A percentile compares a stretch with the other conserved stretches of the same genome.
phyloP scores from a whole-genome alignment of 306 rosid species.

The Adenanthera pavonina region DNA sequence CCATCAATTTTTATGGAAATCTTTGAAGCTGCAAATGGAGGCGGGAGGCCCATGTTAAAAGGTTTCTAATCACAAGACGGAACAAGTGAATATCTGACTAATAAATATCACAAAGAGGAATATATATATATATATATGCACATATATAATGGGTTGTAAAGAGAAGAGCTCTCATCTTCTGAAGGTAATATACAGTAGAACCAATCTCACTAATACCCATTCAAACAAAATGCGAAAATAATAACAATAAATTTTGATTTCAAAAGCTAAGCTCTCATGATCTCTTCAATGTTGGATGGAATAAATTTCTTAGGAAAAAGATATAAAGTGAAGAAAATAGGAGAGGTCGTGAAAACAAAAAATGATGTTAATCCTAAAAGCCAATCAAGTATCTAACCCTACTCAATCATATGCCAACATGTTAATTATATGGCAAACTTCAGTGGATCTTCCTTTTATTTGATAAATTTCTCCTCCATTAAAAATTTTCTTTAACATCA shows the following conservation, averaged over 20 bases:
- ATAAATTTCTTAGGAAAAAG: background rate
- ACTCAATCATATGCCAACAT: background rate
- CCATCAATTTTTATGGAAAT: constrained; percentile 62
- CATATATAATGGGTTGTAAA: background rate
- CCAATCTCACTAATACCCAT: background rate
- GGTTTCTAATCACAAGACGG: background rate
- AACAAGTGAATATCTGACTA: background rate
- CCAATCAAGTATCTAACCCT: background rate
- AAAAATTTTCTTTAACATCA: background rate
- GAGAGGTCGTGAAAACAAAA: background rate
- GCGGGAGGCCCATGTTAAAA: constrained; percentile 24
- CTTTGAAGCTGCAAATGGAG: constrained; percentile 59
- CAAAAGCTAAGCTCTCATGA: background rate
- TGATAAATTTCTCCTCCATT: background rate
- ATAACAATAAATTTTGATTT: background rate
- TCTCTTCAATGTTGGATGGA: background rate
- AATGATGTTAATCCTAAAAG: background rate
- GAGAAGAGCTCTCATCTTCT: constrained; percentile 10
- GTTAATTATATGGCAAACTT: background rate
- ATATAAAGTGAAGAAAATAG: background rate
- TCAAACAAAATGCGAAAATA: background rate
- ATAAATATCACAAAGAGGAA: background rate
- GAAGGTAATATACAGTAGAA: background rate
- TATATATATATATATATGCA: background rate
- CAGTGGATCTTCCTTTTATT: background rate